Evolutionary conservation across 2,329 filamentous ascomycete genomes (phyloP), one percentile per base, ranked within the genome.

Genomic region (Sporothrix luriei): DNA sequence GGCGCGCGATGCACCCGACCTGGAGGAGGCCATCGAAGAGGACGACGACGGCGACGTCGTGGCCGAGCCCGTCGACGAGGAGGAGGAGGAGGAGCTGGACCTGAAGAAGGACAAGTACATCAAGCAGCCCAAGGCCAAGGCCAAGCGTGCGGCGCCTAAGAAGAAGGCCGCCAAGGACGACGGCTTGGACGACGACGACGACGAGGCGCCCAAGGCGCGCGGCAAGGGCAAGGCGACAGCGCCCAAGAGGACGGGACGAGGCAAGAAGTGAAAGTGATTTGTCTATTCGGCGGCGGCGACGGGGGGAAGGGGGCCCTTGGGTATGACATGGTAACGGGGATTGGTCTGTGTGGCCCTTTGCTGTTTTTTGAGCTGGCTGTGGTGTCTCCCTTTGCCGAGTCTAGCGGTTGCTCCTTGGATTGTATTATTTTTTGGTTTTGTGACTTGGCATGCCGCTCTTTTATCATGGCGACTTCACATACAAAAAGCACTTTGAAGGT

Each of bases 91-190:
- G 0, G 90, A 92, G 16, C 82, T 89, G n/a, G 93, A 97, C 77
- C 79, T 98, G 66, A 93, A 91, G 76, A 97, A 94, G 77, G 95
- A 99, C 80, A 98, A 97, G 79, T 97, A 97, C 76, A 94, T 98
- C 78, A 97, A 95, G 79, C 86, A 91, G 77, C 92, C 94, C 14
- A 97, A 97, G 84, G 88, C 87, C 73, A 93, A 84, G 83, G 70
- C 81, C 74, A 65, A 77, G 66, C 70, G 69, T 16, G 70, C 69
- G 14, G 73, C 70, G 33, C 54, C 80, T 4, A 88, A 87, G 76
- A 86, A 87, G 77, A 69, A 48, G 55, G 67, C 67, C 13, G 26
- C 65, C 40, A 64, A 66, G 80, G 24, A 84, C 82, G 24, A 83
- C 83, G 0, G 26, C 40, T 83, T 82, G 13, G 82, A 81, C n/a